Conservation (phyloP, 2,329 filamentous ascomycete genomes). For the Scedosporium apiospermum region DNA sequence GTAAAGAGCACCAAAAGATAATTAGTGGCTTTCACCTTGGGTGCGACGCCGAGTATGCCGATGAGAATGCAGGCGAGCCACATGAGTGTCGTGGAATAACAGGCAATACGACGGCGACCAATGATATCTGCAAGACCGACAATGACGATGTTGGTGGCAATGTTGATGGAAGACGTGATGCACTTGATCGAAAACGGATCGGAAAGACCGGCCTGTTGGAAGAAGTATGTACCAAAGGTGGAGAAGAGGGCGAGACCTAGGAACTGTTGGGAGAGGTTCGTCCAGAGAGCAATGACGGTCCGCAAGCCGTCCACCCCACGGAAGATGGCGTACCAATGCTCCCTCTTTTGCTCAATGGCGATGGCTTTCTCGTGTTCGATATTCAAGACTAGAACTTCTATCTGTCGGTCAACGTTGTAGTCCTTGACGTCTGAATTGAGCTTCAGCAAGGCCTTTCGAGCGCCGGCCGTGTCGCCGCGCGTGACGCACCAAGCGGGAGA, state of each 20-base stretch:
- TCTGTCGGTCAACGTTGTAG: constrained; percentile 20
- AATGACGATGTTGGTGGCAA: constrained; percentile 10
- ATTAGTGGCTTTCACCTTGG: constrained; percentile 8
- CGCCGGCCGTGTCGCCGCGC: constrained; percentile 12
- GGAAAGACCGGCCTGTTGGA: constrained; percentile 20
- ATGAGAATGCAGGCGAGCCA: constrained; percentile 8
- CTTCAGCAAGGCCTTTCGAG: constrained; percentile 11
- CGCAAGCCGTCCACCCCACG: constrained; percentile 18
- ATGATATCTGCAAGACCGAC: constrained; percentile 12
- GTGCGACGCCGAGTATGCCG: constrained; percentile 13
- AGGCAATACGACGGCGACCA: constrained; percentile 12
- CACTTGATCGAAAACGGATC: constrained; percentile 15
- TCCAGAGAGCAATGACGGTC: constrained; percentile 20
- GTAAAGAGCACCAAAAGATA: constrained; percentile 15
- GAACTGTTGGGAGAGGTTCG: constrained; percentile 15
- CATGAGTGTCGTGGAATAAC: constrained; percentile 9
- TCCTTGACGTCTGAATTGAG: constrained; percentile 16
- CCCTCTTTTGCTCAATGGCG: constrained; percentile 14
- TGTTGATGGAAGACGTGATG: constrained; percentile 13
- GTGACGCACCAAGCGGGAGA: constrained; percentile 29
- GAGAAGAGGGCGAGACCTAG: constrained; percentile 14
- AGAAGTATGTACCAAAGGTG: constrained; percentile 20
- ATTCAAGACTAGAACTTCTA: constrained; percentile 13
- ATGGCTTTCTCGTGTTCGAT: constrained; percentile 16
- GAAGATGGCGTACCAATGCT: constrained; percentile 21